These are phyloP conservation scores for Sporothrix brunneoviolacea DNA, from an alignment of 2,329 filamentous ascomycete species.

Conservation along the genomic window DNA sequence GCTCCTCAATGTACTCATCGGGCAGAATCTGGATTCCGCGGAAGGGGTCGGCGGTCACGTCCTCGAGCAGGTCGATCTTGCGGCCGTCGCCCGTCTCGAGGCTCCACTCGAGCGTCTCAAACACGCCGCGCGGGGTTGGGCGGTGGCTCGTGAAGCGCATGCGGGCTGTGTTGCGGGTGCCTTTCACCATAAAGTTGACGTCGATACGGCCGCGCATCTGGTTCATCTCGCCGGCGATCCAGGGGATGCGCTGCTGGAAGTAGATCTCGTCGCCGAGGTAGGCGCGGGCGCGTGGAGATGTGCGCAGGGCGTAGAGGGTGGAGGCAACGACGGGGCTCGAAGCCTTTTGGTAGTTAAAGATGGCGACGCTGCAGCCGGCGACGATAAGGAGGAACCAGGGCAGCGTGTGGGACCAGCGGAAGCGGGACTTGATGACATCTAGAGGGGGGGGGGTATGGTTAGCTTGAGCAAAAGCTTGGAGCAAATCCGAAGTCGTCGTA, in stretches of 20 bases:
- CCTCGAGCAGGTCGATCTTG: conserved; percentile 67
- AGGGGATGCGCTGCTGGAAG: conserved; percentile 70
- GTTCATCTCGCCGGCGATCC: conserved; percentile 84
- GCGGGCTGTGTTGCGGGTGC: conserved; percentile 60
- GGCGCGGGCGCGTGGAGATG: conserved; percentile 65
- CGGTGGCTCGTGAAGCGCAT: conserved; percentile 78
- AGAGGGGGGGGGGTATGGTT: not conserved
- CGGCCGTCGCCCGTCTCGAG: conserved; percentile 58
- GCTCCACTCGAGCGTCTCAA: conserved; percentile 88
- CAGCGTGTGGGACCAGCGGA: conserved; percentile 64
- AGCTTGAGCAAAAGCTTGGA: too few relatives aligned
- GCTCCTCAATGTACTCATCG: conserved; percentile 22
- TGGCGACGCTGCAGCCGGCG: conserved; percentile 65
- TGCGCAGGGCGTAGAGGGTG: conserved; percentile 86
- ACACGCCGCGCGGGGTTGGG: conserved; percentile 53
- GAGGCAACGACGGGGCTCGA: conserved; percentile 81
- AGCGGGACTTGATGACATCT: conserved; percentile 39
- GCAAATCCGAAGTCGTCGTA: too few relatives aligned
- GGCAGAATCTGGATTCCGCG: conserved; percentile 19
- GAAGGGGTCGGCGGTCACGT: conserved; percentile 29
- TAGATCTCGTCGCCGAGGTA: conserved; percentile 82
- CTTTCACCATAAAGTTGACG: conserved; percentile 80
- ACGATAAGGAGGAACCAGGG: conserved; percentile 75
- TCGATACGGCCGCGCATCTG: conserved; percentile 88
- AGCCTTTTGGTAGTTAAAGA: conserved; percentile 99